Evolutionary conservation across 2,329 filamentous ascomycete species (phyloP), one percentile per base, ranked within the genome.

Genomic region (Huntiella omanensis): DNA sequence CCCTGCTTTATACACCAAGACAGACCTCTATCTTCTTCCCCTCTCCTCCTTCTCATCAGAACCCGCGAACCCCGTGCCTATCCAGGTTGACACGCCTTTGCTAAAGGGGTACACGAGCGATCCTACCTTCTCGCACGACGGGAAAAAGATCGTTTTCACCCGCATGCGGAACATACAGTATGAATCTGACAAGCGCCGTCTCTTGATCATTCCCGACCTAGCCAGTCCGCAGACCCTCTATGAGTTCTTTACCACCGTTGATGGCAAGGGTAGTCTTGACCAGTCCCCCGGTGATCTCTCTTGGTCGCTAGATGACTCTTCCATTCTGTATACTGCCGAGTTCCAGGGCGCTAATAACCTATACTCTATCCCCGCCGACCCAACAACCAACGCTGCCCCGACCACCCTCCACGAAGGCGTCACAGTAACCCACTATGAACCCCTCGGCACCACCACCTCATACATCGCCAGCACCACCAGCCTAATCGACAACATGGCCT

Each of bases 141-240:
- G 83, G 7, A 72, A 68, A 33, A 71, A 72, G 50, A 65, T 88
- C 19, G 83, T 75, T 1, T 94, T 92, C 58, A 68, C 83, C 28
- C 75, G 82, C 51, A 93, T 92, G 86, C 71, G 73, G 52, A 71
- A 71, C 47, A 68, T 74, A 44, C 75, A 80, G 49, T 93, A 94
- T 58, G 86, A 95, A 60, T 74, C 80, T 12, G 85, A 94, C 63
- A 81, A 81, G 59, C 71, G 79, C 39, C 71, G 77, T 39, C 63
- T 85, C 3, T 62, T 86, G 51, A 62, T 84, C 2, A 59, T 83
- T 5, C 70, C 73, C 1, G 70, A 83, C 53, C 63, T 83, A 42
- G 59, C 58, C 11, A 68, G 77, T 50, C 61, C 76, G 7, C 64
- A 64, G 49, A 70, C 71, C 49, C 70, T 77, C 10, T 66, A 75